These are phyloP conservation scores for Plectosphaerella cucumerina DNA, from an alignment of 2,329 filamentous ascomycete species.

Conservation along the genomic window DNA sequence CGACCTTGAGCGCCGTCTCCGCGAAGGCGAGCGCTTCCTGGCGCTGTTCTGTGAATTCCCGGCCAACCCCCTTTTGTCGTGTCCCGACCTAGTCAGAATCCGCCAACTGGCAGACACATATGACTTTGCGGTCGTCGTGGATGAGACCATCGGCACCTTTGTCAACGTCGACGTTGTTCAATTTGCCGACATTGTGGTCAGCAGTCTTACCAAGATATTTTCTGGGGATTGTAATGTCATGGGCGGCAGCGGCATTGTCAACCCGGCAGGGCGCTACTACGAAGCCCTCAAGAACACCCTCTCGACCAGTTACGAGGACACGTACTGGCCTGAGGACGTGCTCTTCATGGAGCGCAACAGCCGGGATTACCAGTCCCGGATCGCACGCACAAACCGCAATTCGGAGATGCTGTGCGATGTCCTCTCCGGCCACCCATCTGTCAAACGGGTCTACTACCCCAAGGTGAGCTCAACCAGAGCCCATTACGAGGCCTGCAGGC, in stretches of 20 bases:
- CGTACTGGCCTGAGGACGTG: constrained; percentile 89
- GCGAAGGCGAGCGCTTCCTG: constrained; percentile 70
- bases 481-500: constrained; percentile 76
- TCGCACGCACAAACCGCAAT: constrained; percentile 80
- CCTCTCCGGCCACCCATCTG: constrained; percentile 53
- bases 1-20: constrained; percentile 70
- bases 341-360: constrained; percentile 96
- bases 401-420: constrained; percentile 78
- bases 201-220: constrained; percentile 94
- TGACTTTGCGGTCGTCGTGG: constrained; percentile 85
- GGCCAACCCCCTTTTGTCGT: constrained; percentile 81
- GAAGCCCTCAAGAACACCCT: constrained; percentile 61
- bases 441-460: constrained; percentile 84
- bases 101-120: constrained; percentile 74
- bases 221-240: constrained; percentile 98
- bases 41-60: constrained; percentile 94
- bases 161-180: constrained; percentile 92
- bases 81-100: constrained; percentile 81
- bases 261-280: constrained; percentile 68
- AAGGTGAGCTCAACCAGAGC: constrained; percentile 66
- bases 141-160: constrained; percentile 96
- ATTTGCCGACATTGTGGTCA: constrained; percentile 86
- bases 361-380: constrained; percentile 79
- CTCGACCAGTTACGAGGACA: constrained; percentile 71
- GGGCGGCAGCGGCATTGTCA: constrained; percentile 72